Conservation (phyloP, 805 yeast species). For the Schwanniomyces sp. region DNA sequence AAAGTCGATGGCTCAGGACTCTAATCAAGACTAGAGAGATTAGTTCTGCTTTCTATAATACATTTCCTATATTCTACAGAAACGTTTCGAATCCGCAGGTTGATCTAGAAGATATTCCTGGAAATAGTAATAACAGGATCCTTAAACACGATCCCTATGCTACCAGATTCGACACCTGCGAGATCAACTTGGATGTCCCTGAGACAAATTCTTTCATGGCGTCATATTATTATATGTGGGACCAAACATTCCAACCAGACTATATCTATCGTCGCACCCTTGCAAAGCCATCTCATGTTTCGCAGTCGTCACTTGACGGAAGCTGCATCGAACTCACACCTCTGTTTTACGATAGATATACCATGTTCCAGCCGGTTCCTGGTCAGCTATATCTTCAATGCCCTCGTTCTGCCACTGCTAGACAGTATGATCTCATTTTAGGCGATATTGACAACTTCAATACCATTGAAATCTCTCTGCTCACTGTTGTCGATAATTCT, state of each 20-base stretch:
- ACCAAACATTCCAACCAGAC: constrained; percentile 47
- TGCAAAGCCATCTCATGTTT: constrained; percentile 39
- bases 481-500: constrained; percentile 4
- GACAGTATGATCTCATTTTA: constrained; percentile 22
- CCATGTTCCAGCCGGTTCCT: constrained; percentile 16
- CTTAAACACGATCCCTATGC: constrained; percentile 16
- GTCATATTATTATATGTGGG: constrained; percentile 40
- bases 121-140: not conserved
- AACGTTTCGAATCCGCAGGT: constrained; percentile 15
- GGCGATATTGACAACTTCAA: constrained; percentile 27
- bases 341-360: constrained; percentile 25
- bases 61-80: constrained; percentile 7
- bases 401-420: constrained; percentile 24
- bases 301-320: constrained; percentile 17
- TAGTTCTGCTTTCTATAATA: not conserved
- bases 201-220: constrained; percentile 14
- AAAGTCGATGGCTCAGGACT: not conserved
- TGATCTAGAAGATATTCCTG: constrained; percentile 11
- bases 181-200: constrained; percentile 22
- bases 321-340: constrained; percentile 28
- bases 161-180: constrained; percentile 25
- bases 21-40: not conserved
- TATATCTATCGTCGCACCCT: constrained; percentile 38
- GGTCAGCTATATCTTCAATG: constrained; percentile 35
- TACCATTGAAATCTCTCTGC: constrained; percentile 20